These are phyloP conservation scores for Obba rivulosa DNA, from an alignment of 768 basidiomycete species.

Conservation along the genomic window DNA sequence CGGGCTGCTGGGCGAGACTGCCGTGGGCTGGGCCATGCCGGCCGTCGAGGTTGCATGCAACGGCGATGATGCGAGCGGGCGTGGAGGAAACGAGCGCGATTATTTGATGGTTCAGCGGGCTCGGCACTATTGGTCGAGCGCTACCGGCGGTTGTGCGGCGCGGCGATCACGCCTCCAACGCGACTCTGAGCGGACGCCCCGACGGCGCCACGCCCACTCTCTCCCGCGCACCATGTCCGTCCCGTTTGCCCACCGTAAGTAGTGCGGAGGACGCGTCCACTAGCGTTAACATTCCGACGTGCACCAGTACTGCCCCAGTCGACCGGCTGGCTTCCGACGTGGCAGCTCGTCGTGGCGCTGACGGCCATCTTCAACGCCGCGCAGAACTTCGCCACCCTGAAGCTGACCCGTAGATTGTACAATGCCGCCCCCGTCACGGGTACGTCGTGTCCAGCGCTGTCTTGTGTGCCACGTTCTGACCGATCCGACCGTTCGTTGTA, in stretches of 20 bases:
- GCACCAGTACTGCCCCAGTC: constrained; percentile 47
- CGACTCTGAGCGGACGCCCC: background rate
- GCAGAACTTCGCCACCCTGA: constrained; percentile 77
- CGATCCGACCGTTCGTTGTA: constrained; percentile 1
- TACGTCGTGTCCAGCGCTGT: background rate
- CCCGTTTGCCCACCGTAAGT: background rate
- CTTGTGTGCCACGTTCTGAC: background rate
- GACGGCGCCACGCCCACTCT: background rate
- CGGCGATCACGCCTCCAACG: background rate
- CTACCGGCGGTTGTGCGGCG: background rate
- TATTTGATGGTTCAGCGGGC: background rate
- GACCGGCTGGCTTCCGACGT: constrained; percentile 74
- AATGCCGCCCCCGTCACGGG: constrained; percentile 28
- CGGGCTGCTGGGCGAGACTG: constrained; percentile 14
- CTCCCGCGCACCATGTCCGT: background rate
- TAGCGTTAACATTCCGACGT: too few relatives aligned
- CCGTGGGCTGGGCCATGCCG: constrained; percentile 26
- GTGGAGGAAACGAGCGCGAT: background rate
- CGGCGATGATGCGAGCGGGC: constrained; percentile 9
- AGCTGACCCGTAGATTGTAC: constrained; percentile 77
- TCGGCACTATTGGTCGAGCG: too few relatives aligned
- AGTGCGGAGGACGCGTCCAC: too few relatives aligned
- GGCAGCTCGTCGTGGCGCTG: constrained; percentile 79
- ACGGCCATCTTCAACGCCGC: constrained; percentile 81
- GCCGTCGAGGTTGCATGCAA: constrained; percentile 24